phyloP scores from a whole-genome alignment of 2,329 filamentous ascomycete species.

The Penicillium psychrosexuale region DNA sequence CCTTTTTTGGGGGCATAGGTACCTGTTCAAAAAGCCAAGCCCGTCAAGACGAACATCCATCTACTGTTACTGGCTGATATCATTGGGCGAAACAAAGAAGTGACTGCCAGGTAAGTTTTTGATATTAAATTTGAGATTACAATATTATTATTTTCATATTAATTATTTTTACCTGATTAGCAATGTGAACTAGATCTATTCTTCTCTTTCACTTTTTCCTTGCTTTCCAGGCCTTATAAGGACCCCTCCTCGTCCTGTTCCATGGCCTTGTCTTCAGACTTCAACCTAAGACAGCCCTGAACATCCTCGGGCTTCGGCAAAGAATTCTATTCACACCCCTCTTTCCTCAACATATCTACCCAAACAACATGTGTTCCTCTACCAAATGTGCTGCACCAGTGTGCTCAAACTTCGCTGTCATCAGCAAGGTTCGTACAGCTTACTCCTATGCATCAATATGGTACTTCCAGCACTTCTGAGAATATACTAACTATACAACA shows the following conservation, averaged over 20 bases:
- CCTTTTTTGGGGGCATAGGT: neutral
- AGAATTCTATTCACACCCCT: neutral
- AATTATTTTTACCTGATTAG: neutral
- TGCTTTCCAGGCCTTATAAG: slow-evolving; percentile 5
- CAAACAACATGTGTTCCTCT: slow-evolving; percentile 12
- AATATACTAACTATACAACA: slow-evolving; percentile 14
- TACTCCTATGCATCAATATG: neutral
- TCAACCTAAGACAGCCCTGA: neutral
- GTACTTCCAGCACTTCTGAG: neutral
- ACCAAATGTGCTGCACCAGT: slow-evolving; percentile 1
- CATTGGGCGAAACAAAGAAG: neutral
- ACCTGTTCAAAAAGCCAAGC: slow-evolving; percentile 9
- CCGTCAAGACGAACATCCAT: slow-evolving; percentile 1
- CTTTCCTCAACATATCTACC: neutral
- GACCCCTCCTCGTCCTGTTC: neutral
- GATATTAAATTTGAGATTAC: neutral
- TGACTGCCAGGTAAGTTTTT: neutral
- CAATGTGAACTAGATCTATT: slow-evolving; percentile 1
- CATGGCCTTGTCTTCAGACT: neutral
- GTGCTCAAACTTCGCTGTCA: slow-evolving; percentile 9
- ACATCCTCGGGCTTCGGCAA: neutral
- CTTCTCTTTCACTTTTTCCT: neutral
- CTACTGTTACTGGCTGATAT: slow-evolving; percentile 4
- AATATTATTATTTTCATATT: neutral
- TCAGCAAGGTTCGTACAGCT: slow-evolving; percentile 18